Base-by-base conservation (phyloP, 257 asterid species). In the Jasminum sambac region DNA sequence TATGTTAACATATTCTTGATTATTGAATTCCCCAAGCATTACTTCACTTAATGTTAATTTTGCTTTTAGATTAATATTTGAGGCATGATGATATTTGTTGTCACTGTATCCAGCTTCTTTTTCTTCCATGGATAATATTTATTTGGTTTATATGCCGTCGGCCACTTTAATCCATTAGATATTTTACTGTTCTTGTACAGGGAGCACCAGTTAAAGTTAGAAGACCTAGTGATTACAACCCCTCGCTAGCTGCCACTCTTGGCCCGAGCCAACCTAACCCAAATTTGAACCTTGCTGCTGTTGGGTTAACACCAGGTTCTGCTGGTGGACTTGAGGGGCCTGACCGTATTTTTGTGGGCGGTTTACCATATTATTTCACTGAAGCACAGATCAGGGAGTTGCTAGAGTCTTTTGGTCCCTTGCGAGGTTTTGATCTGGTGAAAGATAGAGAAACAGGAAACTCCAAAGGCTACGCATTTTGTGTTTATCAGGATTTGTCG, bases 191-290 rank as follows among this genome's bases (percentile, higher is more conserved):
- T 55, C 10, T 21, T 9, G 1, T 55, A 7, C 90, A 95, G 99
- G 99, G 99, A 73, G 97, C 96, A 63, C 99, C 97, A 17, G 98
- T 95, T 72, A 95, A 91, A 83, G 99, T 95, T 68, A 87, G 98
- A 78, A 89, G 99, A 72, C 99, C 99, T 5, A 95, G 97, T 40
- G 99, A 95, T 80, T 95, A 95, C 74, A 91, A 95, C 67, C 99
- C 99, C 3, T 91, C 98, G 40, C 84, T 91, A 44, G 99, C 98
- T 69, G 98, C 98, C 30, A 85, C 97, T 72, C 98, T 95, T 75
- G 99, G 99, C 60, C 98, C 99, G 24, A 95, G 99, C 75, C 96
- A 91, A 69, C 99, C 99, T 2, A 88, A 81, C 72, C 95, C 95
- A 6, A 88, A 88, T 80, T 76, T 95, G 70, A 88, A 91, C 80